Conservation (phyloP, 495 filamentous ascomycete species). For the Aspergillus kassunensis region DNA sequence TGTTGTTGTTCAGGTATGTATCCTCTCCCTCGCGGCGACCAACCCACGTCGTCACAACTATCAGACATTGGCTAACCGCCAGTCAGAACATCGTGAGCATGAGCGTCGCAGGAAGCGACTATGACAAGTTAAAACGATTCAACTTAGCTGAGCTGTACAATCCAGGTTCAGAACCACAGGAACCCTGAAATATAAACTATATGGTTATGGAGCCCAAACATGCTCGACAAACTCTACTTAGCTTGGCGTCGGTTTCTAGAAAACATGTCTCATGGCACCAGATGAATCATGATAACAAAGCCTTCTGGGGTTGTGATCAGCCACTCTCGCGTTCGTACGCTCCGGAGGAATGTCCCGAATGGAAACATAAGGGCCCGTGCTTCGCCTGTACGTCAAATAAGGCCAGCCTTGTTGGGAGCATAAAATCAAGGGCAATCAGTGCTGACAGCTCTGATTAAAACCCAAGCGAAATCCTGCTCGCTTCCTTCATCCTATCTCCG, state of each 20-base stretch:
- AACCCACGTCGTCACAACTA: not conserved
- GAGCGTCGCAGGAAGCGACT: conserved; percentile 69
- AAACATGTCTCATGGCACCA: not conserved
- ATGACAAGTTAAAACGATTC: conserved; percentile 41
- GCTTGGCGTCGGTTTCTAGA: conserved; percentile 4
- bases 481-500: not conserved
- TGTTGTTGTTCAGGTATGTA: conserved; percentile 79
- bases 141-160: conserved; percentile 16
- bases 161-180: not conserved
- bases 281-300: not conserved
- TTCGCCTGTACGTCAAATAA: not conserved
- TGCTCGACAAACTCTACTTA: not conserved
- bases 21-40: not conserved
- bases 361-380: conserved; percentile 2
- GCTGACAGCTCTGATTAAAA: not conserved
- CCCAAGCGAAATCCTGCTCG: not conserved
- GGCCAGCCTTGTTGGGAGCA: not conserved
- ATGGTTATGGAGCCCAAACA: not conserved
- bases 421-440: not conserved
- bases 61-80: conserved; percentile 8
- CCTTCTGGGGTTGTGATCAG: not conserved
- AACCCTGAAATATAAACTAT: not conserved
- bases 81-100: conserved; percentile 70
- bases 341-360: conserved; percentile 3
- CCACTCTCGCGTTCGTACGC: not conserved